These are phyloP conservation scores for Cystobasidium sp. DNA, from an alignment of 1,284 basidiomycete species.

Conservation along the genomic window DNA sequence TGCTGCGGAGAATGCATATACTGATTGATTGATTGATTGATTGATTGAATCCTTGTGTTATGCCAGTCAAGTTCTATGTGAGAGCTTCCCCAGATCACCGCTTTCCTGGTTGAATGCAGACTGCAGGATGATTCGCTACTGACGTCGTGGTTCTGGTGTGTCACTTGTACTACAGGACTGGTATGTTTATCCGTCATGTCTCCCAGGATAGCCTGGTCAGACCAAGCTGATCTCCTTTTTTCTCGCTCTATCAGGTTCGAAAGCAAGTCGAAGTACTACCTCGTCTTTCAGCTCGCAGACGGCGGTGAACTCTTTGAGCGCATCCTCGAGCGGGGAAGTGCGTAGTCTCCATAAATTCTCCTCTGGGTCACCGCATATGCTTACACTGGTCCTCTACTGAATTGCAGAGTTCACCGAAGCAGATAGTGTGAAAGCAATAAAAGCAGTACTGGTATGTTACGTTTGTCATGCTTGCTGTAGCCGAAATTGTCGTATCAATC, in stretches of 20 bases:
- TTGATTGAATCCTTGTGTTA: background rate
- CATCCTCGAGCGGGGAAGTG: slow-evolving; percentile 72
- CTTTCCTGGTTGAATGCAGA: too few relatives aligned
- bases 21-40: background rate
- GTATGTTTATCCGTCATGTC: background rate
- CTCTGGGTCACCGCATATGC: background rate
- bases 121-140: background rate
- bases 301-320: slow-evolving; percentile 79
- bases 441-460: slow-evolving; percentile 59
- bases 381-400: background rate
- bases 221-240: background rate
- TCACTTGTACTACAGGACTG: slow-evolving; percentile 12
- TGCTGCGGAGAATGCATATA: background rate
- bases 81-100: background rate
- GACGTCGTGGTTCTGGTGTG: background rate
- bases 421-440: slow-evolving; percentile 75
- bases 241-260: slow-evolving; percentile 76
- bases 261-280: slow-evolving; percentile 84
- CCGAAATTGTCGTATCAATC: background rate
- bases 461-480: background rate
- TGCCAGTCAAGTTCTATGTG: slow-evolving; percentile 38
- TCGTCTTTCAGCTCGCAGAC: slow-evolving; percentile 85
- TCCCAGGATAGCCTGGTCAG: background rate
- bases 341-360: background rate
- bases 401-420: slow-evolving; percentile 74